Percentiles rank a stretch among this genome's conserved stretches.
These are phyloP conservation scores for Odonthalia washingtoniensis DNA, from an alignment of 31 red algal genomes.

Conservation along the genomic window DNA sequence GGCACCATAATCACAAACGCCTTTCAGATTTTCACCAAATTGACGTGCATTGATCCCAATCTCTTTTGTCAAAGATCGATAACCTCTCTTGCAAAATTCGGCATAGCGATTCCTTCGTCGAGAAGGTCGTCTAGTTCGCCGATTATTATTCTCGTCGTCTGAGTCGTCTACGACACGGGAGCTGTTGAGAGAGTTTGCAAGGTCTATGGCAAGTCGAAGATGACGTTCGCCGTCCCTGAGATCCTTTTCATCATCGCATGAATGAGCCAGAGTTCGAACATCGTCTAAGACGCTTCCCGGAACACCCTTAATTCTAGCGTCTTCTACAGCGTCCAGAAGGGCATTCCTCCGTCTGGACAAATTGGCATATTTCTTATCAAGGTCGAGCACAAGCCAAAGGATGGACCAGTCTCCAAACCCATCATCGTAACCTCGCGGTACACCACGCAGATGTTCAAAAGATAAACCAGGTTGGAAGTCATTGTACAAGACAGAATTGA, in stretches of 20 bases:
- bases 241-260: conserved; percentile 50
- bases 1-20: conserved; percentile 49
- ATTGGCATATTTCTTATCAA: conserved; percentile 60
- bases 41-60: conserved; percentile 66
- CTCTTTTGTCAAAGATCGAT: conserved; percentile 62
- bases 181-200: conserved; percentile 42
- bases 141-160: conserved; percentile 25
- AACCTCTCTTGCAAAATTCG: conserved; percentile 68
- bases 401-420: conserved; percentile 73
- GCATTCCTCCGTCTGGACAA: conserved; percentile 28
- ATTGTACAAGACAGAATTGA: conserved; percentile 58
- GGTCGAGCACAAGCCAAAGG: conserved; percentile 70
- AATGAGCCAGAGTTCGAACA: conserved; percentile 39
- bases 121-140: conserved; percentile 43
- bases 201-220: conserved; percentile 55
- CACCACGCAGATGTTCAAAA: conserved; percentile 70
- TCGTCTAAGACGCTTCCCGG: conserved; percentile 40
- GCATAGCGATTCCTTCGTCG: conserved; percentile 59
- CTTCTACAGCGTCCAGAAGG: conserved; percentile 40
- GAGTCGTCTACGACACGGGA: conserved; percentile 10
- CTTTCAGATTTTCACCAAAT: conserved; percentile 65
- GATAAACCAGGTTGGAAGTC: conserved; percentile 46
- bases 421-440: conserved; percentile 72
- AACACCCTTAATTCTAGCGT: conserved; percentile 57
- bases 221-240: conserved; percentile 53